Evolutionary conservation across 106 monocot species (phyloP).

Genomic region (Allium sativum): DNA sequence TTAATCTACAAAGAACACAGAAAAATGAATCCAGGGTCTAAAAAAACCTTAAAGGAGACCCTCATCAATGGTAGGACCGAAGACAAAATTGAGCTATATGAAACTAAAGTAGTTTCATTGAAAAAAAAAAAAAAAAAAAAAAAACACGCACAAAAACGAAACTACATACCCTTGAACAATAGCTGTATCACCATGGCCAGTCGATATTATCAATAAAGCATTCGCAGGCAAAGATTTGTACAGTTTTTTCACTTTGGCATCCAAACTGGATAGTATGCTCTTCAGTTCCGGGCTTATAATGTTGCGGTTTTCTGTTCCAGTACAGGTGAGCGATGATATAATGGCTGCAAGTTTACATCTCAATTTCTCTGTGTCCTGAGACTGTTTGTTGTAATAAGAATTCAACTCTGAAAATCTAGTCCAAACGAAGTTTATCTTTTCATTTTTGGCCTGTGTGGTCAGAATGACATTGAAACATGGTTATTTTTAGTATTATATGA

Average conservation of each 20-base stretch:
- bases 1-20: conserved; percentile 26
- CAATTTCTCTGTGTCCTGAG: conserved; percentile 43
- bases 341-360: conserved; percentile 49
- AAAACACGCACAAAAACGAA: neutral
- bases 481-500: too few species aligned
- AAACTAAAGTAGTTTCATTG: neutral
- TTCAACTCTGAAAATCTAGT: conserved; percentile 68
- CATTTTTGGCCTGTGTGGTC: conserved; percentile 61
- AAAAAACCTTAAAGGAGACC: neutral
- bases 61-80: neutral
- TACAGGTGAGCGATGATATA: conserved; percentile 57
- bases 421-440: conserved; percentile 77
- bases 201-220: conserved; percentile 68
- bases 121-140: too few species aligned
- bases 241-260: conserved; percentile 50
- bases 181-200: conserved; percentile 88
- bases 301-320: conserved; percentile 11
- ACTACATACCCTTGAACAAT: conserved; percentile 67
- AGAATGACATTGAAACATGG: neutral
- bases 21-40: neutral
- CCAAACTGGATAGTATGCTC: conserved; percentile 32
- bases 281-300: conserved; percentile 41
- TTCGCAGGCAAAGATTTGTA: conserved; percentile 62
- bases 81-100: neutral
- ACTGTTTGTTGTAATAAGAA: conserved; percentile 43